Conservation (phyloP, 2,329 filamentous ascomycete species). For the Aspergillus eucalypticola region DNA sequence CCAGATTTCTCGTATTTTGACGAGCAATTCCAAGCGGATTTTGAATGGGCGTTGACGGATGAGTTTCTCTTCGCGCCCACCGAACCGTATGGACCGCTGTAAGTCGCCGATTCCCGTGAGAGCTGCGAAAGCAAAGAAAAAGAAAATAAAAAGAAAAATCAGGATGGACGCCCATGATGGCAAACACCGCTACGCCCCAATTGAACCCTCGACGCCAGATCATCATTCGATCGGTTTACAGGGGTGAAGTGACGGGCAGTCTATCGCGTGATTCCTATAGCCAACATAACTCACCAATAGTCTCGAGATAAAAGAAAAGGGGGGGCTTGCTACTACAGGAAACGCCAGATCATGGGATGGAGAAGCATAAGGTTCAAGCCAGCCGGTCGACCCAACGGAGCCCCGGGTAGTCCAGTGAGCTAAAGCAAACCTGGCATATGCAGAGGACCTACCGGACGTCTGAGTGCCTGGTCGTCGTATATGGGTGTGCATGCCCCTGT, state of each 20-base stretch:
- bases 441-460: not conserved
- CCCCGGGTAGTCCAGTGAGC: not conserved
- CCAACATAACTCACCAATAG: not conserved
- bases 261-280: not conserved
- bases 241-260: not conserved
- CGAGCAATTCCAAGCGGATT: conserved; percentile 41
- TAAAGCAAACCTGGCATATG: not conserved
- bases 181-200: not conserved
- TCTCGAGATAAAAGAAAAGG: not conserved
- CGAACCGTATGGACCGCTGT: conserved; percentile 27
- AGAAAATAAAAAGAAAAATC: too few relatives aligned
- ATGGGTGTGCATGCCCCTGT: not conserved
- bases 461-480: not conserved
- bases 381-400: not conserved
- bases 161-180: too few relatives aligned
- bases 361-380: not conserved
- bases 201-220: not conserved
- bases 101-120: conserved; percentile 10
- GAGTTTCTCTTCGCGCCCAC: conserved; percentile 29
- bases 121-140: too few relatives aligned
- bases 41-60: conserved; percentile 41
- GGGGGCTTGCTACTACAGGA: not conserved
- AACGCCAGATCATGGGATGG: not conserved
- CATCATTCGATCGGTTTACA: not conserved
- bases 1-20: conserved; percentile 32